phyloP scores from a whole-genome alignment of 805 yeast genomes.

The Ogataea naganishii region DNA sequence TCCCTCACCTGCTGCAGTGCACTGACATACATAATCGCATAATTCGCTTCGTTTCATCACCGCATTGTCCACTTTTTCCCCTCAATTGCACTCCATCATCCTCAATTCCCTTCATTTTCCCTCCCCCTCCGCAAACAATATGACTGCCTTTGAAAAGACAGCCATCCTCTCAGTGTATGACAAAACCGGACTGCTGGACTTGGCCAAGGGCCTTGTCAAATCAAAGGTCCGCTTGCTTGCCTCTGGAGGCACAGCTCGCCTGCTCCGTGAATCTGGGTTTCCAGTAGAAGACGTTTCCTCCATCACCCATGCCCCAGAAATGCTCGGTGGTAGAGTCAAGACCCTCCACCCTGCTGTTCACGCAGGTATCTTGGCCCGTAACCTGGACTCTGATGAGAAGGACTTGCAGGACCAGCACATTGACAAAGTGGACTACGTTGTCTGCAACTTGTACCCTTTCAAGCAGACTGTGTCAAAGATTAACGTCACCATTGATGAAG shows the following conservation, averaged over 20 bases:
- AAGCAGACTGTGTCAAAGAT: conserved; percentile 94
- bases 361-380: conserved; percentile 94
- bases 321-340: conserved; percentile 98
- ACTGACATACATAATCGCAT: too few relatives aligned
- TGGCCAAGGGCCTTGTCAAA: conserved; percentile 89
- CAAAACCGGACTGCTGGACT: conserved; percentile 91
- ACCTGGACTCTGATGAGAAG: conserved; percentile 81
- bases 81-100: too few relatives aligned
- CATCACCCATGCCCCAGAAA: conserved; percentile 97
- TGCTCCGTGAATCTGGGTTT: conserved; percentile 96
- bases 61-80: too few relatives aligned
- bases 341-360: conserved; percentile 98
- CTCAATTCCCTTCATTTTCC: not conserved
- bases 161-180: conserved; percentile 96
- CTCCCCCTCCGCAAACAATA: conserved; percentile 4
- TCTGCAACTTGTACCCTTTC: conserved; percentile 96
- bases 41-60: too few relatives aligned
- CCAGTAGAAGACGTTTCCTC: conserved; percentile 93
- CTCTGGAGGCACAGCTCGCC: conserved; percentile 93
- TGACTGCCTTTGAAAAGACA: conserved; percentile 48
- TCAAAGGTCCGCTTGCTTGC: conserved; percentile 90
- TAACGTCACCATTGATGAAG: conserved; percentile 93
- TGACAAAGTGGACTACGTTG: conserved; percentile 93
- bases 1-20: too few relatives aligned
- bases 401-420: conserved; percentile 86